Conservation (phyloP, 2,329 filamentous ascomycete species). For the Colletotrichum graminicola region DNA sequence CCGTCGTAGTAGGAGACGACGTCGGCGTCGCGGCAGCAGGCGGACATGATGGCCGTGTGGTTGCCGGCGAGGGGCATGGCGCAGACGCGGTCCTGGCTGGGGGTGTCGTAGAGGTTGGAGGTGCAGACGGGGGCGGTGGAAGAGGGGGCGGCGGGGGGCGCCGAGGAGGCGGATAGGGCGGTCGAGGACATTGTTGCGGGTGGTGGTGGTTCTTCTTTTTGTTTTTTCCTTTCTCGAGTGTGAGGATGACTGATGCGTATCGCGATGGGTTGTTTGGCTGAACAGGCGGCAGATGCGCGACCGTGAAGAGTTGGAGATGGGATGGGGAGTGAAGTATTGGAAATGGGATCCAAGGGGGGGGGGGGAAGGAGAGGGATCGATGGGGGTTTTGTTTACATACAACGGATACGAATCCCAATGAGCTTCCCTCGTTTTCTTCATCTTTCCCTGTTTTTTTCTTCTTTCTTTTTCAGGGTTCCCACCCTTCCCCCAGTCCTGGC, state of each 20-base stretch:
- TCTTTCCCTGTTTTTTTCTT: neutral
- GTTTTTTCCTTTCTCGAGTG: too few relatives aligned
- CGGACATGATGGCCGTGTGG: slow-evolving; percentile 56
- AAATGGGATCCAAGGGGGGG: neutral
- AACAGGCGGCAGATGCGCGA: neutral
- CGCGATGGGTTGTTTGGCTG: too few relatives aligned
- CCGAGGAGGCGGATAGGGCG: slow-evolving; percentile 11
- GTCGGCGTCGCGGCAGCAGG: slow-evolving; percentile 60
- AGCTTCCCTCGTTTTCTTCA: neutral
- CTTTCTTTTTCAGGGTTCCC: neutral
- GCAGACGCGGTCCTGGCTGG: slow-evolving; percentile 59
- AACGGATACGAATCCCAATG: neutral
- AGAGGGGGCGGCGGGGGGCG: slow-evolving; percentile 9
- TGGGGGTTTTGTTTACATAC: slow-evolving; percentile 1
- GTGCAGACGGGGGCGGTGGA: slow-evolving; percentile 20
- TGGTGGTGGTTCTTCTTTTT: neutral
- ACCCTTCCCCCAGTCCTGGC: neutral
- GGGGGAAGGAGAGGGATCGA: neutral
- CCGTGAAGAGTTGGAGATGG: neutral
- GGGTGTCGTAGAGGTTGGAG: slow-evolving; percentile 56
- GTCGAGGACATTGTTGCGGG: slow-evolving; percentile 26
- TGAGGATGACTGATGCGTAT: too few relatives aligned
- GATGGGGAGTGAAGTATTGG: too few relatives aligned
- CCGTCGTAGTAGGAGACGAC: slow-evolving; percentile 60
- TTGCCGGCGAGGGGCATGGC: slow-evolving; percentile 56